Conservation (phyloP, 306 rosid genomes). For the Fagus sylvatica region DNA sequence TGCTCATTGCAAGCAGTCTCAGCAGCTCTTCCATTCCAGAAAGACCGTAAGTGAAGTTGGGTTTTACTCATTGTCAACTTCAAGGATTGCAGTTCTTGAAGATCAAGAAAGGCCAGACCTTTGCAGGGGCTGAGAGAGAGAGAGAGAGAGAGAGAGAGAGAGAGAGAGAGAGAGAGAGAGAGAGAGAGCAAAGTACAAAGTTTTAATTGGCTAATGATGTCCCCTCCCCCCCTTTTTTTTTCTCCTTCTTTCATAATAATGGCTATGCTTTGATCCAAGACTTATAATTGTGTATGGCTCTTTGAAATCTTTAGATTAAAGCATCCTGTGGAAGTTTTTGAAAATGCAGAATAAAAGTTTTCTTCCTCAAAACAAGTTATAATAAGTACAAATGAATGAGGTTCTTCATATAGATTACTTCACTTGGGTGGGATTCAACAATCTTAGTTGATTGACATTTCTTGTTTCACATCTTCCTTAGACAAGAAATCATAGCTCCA, state of each 20-base stretch:
- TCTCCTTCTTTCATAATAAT: constrained; percentile 30
- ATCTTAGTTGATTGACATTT: constrained; percentile 12
- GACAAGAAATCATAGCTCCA: neutral
- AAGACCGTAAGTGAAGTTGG: constrained; percentile 54
- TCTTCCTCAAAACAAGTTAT: constrained; percentile 15
- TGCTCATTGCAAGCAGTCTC: constrained; percentile 93
- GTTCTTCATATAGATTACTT: constrained; percentile 5
- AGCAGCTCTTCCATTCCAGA: constrained; percentile 48
- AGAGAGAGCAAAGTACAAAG: constrained; percentile 14
- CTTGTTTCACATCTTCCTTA: neutral
- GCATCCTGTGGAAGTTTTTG: constrained; percentile 22
- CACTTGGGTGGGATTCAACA: neutral
- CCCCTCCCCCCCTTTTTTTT: constrained; percentile 12
- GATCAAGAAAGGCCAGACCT: constrained; percentile 53
- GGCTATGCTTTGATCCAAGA: constrained; percentile 28
- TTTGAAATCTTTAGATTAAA: constrained; percentile 14
- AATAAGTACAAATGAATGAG: constrained; percentile 5
- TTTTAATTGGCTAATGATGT: constrained; percentile 12
- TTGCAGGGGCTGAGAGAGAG: constrained; percentile 53
- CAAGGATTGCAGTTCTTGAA: constrained; percentile 50
- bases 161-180: constrained; percentile 18
- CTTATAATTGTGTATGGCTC: constrained; percentile 26
- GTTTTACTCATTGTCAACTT: constrained; percentile 49
- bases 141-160: constrained; percentile 6
- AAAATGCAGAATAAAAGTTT: constrained; percentile 19